These are phyloP conservation scores for Ceratocystis alfenasii DNA, from an alignment of 2,329 filamentous ascomycete genomes.

Conservation along the genomic window DNA sequence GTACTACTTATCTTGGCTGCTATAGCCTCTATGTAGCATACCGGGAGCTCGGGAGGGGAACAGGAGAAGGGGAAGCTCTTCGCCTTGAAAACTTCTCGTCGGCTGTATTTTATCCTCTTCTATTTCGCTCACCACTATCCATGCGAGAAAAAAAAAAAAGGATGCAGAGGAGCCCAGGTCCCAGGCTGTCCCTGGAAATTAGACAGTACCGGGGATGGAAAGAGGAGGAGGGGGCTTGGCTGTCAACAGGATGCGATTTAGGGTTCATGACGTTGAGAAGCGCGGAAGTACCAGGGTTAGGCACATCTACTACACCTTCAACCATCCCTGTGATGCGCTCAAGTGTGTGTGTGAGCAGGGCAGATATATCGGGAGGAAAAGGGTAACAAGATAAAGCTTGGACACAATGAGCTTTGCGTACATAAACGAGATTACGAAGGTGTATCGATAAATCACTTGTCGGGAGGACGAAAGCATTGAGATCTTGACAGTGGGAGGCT, in stretches of 20 bases:
- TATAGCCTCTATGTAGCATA: not conserved
- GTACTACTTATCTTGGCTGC: not conserved
- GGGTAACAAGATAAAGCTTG: not conserved
- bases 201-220: not conserved
- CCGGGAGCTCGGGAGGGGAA: not conserved
- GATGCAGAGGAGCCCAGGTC: not conserved
- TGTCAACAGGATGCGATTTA: not conserved
- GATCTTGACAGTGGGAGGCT: not conserved
- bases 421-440: conserved; percentile 4
- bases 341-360: not conserved
- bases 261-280: not conserved
- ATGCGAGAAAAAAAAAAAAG: not conserved
- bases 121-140: not conserved
- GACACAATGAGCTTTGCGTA: not conserved
- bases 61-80: not conserved
- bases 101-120: not conserved
- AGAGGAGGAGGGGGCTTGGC: not conserved
- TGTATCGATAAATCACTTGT: not conserved
- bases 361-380: not conserved
- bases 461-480: not conserved
- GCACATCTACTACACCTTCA: not conserved
- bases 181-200: not conserved
- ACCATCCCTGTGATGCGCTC: not conserved
- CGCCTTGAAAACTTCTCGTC: not conserved
- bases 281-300: not conserved